Conservation (phyloP, 1,284 basidiomycete genomes). For the Sanguinoderma infundibulare region DNA sequence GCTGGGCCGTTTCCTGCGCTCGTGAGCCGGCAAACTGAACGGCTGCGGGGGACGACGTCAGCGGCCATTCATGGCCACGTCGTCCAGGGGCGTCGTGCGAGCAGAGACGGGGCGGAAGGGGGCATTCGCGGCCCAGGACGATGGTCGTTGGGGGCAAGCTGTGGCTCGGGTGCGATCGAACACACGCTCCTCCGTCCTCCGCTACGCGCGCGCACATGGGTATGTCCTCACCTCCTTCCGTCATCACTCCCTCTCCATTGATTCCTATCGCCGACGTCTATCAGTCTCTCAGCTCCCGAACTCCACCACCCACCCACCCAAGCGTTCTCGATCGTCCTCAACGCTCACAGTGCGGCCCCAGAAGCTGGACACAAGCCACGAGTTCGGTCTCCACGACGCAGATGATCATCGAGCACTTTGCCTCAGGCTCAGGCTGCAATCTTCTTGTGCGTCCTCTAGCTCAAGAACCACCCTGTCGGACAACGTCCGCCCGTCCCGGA, state of each 20-base stretch:
- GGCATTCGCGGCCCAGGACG: not conserved
- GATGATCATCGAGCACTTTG: conserved; percentile 1
- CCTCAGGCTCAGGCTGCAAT: conserved; percentile 2
- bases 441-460: not conserved
- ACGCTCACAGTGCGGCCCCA: not conserved
- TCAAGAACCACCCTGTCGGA: not conserved
- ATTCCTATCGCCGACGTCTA: not conserved
- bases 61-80: not conserved
- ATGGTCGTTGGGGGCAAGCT: not conserved
- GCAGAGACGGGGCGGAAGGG: too few relatives aligned
- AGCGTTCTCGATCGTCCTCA: not conserved
- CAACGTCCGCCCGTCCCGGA: not conserved
- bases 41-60: not conserved
- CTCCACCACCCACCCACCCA: not conserved
- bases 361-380: not conserved
- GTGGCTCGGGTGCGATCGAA: not conserved
- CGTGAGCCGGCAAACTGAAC: not conserved
- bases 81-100: not conserved
- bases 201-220: not conserved
- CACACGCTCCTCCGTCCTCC: too few relatives aligned
- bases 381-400: not conserved
- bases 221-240: not conserved
- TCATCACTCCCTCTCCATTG: not conserved
- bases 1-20: not conserved
- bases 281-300: not conserved